A percentile compares a stretch with the other conserved stretches of the same genome.
Evolutionary conservation across 345 rosid genomes (phyloP).

Genomic region (Eucalyptus erythrocorys): DNA sequence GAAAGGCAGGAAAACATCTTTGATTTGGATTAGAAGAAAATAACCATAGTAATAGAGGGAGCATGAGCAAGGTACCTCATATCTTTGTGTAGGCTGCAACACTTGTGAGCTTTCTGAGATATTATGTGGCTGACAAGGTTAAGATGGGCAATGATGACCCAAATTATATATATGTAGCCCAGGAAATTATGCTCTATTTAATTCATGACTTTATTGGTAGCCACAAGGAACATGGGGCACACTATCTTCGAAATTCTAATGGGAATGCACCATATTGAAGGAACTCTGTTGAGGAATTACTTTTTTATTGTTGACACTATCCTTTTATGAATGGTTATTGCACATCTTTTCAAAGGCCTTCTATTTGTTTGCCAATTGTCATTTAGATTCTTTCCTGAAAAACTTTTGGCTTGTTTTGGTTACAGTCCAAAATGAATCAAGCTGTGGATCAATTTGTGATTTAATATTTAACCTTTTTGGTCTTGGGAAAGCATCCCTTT

Average conservation of each 20-base stretch:
- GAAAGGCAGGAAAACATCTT: background rate
- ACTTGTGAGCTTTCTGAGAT: background rate
- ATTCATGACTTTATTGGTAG: background rate
- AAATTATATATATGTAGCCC: background rate
- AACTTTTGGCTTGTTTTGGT: background rate
- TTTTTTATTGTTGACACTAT: background rate
- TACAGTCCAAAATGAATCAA: background rate
- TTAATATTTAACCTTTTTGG: background rate
- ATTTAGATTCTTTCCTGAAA: background rate
- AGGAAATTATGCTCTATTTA: background rate
- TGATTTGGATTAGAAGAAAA: background rate
- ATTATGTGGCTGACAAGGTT: background rate
- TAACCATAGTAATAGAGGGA: background rate
- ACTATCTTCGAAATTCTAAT: background rate
- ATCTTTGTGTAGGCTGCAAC: background rate
- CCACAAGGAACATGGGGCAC: background rate
- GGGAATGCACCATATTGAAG: background rate
- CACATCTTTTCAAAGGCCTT: background rate
- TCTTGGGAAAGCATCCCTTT: background rate
- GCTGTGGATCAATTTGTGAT: background rate
- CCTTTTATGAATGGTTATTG: background rate
- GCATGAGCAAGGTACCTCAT: background rate
- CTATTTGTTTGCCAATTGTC: background rate
- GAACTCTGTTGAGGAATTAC: background rate
- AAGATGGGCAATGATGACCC: background rate